Evolutionary conservation across 805 yeast species (phyloP).

Genomic region (Nakazawaea holstii): DNA sequence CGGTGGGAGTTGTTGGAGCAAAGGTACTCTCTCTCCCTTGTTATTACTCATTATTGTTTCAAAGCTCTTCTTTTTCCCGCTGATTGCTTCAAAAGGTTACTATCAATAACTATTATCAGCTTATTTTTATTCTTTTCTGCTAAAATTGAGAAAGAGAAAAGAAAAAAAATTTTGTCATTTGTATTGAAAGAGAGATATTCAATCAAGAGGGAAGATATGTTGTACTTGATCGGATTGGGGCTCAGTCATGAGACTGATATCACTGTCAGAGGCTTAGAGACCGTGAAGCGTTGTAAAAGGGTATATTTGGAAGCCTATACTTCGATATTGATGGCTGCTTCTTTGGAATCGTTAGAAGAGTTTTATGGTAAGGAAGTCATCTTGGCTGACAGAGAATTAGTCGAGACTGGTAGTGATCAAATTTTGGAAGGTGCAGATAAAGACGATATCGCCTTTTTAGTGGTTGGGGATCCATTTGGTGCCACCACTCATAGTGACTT

Average conservation of each 20-base stretch:
- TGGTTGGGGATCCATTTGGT: slow-evolving; percentile 97
- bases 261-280: slow-evolving; percentile 89
- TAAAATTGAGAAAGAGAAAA: neutral
- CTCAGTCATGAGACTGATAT: slow-evolving; percentile 84
- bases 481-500: slow-evolving; percentile 98
- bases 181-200: neutral
- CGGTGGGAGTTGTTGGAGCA: slow-evolving; percentile 5
- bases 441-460: slow-evolving; percentile 89
- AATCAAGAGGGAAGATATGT: slow-evolving; percentile 41
- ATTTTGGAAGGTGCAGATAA: slow-evolving; percentile 71
- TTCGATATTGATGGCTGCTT: slow-evolving; percentile 91
- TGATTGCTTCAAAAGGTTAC: neutral
- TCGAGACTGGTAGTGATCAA: slow-evolving; percentile 81
- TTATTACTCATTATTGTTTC: neutral
- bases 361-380: slow-evolving; percentile 83
- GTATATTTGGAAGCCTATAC: slow-evolving; percentile 97
- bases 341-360: slow-evolving; percentile 63
- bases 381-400: slow-evolving; percentile 91
- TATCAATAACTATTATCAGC: too few relatives aligned
- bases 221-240: slow-evolving; percentile 89
- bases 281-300: slow-evolving; percentile 75
- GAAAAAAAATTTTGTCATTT: neutral
- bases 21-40: neutral
- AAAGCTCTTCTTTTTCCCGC: neutral
- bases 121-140: neutral